Conservation (phyloP, 2,329 filamentous ascomycete species). For the Pseudohalonectria lignicola region DNA sequence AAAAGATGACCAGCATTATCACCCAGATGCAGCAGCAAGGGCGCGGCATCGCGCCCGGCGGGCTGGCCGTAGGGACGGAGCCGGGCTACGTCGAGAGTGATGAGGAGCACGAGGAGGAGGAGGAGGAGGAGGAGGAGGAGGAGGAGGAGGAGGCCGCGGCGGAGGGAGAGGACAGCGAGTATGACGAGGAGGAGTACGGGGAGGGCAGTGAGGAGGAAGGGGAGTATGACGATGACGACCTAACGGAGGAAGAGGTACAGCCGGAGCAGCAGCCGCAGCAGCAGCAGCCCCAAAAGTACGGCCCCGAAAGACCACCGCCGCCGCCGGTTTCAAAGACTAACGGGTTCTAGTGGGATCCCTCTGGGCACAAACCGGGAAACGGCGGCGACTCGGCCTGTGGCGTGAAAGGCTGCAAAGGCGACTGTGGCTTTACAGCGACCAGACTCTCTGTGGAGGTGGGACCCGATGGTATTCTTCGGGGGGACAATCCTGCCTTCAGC, state of each 20-base stretch:
- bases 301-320: conserved; percentile 35
- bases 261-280: conserved; percentile 20
- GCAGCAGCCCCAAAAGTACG: conserved; percentile 28
- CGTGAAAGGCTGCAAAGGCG: too few relatives aligned
- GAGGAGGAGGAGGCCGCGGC: conserved; percentile 52
- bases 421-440: too few relatives aligned
- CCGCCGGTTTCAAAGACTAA: conserved; percentile 12
- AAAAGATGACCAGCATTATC: conserved; percentile 88
- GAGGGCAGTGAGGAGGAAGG: conserved; percentile 34
- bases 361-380: too few relatives aligned
- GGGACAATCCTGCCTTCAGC: too few relatives aligned
- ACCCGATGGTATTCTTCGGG: too few relatives aligned
- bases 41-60: conserved; percentile 58
- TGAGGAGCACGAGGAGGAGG: conserved; percentile 36
- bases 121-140: conserved; percentile 53
- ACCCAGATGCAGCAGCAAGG: conserved; percentile 95
- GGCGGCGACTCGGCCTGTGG: too few relatives aligned
- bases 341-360: conserved; percentile 1
- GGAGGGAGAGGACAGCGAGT: conserved; percentile 54
- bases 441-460: too few relatives aligned
- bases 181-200: conserved; percentile 42
- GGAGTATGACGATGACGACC: conserved; percentile 12
- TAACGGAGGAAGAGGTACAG: conserved; percentile 19
- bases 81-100: conserved; percentile 41
- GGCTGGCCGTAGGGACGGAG: conserved; percentile 46